A percentile compares a stretch with the other conserved stretches of the same genome.
Conservation (phyloP, 2,329 filamentous ascomycete genomes). For the Hymenoscyphus fraxineus region DNA sequence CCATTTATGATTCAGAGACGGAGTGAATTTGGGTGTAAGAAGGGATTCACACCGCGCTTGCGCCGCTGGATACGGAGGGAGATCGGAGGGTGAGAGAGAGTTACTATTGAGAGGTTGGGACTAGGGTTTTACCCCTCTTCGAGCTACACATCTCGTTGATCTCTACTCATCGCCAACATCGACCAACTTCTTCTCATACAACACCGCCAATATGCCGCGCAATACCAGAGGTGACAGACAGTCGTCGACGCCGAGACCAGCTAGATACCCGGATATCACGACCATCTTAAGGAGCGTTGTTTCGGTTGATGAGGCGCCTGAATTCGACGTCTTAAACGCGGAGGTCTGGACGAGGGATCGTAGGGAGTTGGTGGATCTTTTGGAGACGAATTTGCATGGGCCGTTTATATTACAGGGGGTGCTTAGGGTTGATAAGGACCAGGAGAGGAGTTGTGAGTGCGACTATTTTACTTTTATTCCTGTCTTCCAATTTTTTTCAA, state of each 20-base stretch:
- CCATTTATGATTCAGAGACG: too few relatives aligned
- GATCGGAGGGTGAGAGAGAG: too few relatives aligned
- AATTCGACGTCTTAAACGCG: background rate
- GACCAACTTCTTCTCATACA: too few relatives aligned
- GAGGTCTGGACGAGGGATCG: slow-evolving; percentile 9
- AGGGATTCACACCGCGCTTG: too few relatives aligned
- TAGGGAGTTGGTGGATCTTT: background rate
- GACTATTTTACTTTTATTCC: background rate
- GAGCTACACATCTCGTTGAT: too few relatives aligned
- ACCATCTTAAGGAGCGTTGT: background rate
- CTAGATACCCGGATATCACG: background rate
- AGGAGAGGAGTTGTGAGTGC: slow-evolving; percentile 2
- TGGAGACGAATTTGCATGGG: slow-evolving; percentile 6
- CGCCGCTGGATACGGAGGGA: too few relatives aligned
- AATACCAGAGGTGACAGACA: background rate
- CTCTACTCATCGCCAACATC: too few relatives aligned
- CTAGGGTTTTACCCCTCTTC: too few relatives aligned
- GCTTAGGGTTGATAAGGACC: background rate
- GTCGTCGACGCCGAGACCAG: background rate
- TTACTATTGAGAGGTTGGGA: too few relatives aligned
- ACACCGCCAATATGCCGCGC: background rate
- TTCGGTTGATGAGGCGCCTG: background rate
- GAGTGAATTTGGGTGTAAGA: too few relatives aligned
- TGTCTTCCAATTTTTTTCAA: background rate
- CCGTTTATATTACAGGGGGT: slow-evolving; percentile 2